Conservation (phyloP, 2,329 filamentous ascomycete genomes). For the Onygenales sp. region DNA sequence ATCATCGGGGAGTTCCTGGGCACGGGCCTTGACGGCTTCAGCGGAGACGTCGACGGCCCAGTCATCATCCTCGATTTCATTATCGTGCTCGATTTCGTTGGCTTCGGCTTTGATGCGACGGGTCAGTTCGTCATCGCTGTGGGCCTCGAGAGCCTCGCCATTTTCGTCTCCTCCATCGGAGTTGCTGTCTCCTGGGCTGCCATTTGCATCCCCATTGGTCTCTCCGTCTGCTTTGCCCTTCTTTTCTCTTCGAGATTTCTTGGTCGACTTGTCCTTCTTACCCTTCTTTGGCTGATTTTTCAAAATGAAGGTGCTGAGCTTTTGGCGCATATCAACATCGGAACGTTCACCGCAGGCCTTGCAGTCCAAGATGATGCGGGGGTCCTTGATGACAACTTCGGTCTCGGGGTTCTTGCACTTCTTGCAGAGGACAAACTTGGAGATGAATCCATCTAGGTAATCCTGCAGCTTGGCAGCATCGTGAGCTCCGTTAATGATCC, state of each 20-base stretch:
- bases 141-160: conserved; percentile 58
- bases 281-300: conserved; percentile 84
- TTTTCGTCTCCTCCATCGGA: conserved; percentile 55
- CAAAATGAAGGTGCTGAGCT: conserved; percentile 93
- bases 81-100: conserved; percentile 60
- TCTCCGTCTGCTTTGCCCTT: conserved; percentile 57
- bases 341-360: conserved; percentile 95
- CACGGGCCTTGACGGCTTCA: conserved; percentile 88
- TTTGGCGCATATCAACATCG: conserved; percentile 84
- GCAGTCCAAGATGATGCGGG: conserved; percentile 87
- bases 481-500: conserved; percentile 99
- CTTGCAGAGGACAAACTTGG: conserved; percentile 98
- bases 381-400: conserved; percentile 89
- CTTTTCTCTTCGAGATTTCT: conserved; percentile 70
- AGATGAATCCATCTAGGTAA: conserved; percentile 96
- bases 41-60: conserved; percentile 97
- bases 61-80: conserved; percentile 71
- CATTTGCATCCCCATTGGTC: conserved; percentile 49
- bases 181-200: conserved; percentile 57
- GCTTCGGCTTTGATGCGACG: conserved; percentile 61
- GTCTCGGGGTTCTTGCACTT: conserved; percentile 99
- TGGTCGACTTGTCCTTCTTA: conserved; percentile 95
- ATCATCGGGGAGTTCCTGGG: conserved; percentile 84
- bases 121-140: conserved; percentile 85
- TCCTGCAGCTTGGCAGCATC: conserved; percentile 94